Base-by-base conservation (phyloP, 192 early-diverging fungal genomes). In the Pilobolus umbonatus region DNA sequence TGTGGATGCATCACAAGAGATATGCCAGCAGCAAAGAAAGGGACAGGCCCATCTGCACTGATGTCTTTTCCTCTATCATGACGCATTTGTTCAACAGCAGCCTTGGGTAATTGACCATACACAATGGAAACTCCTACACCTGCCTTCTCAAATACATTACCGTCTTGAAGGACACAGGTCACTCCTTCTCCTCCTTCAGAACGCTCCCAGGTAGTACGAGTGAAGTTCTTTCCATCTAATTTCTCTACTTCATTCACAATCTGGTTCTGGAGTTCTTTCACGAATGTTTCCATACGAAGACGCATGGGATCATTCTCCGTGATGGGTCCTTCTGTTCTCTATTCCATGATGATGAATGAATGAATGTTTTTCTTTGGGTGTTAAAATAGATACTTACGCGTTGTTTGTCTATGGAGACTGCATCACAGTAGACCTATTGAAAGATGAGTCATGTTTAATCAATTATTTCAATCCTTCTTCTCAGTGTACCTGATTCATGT, bases 111-210 rank as follows among this genome's bases (percentile, higher is more conserved):
- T 62, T 91, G 86, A 30, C 86, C 87, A 47, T 91, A 83, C 10
- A 99, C 89, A 42, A 94, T 77, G 11, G 92, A 94, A 67, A 95
- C 83, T 57, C 88, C 88, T 25, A 99, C 96, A n/a, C 94, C 96
- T 10, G 94, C 96, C 83, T 99, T 96, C 66, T 96, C 93, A 75
- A 93, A 93, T 19, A 92, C 91, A 44, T 86, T 86, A 55, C 95
- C 94, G 43, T 91, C 88, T 63, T 94, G 90, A 29, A 99, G 63
- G 8, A 97, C 89, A 71, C 89, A 91, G 19, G 94, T 93, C 47
- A 91, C 84, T 22, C 96, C 96, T 40, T 89, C 87, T 8, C 96
- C 96, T 30, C 95, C 95, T 65, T 97, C 92, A n/a, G 72, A 70
- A 19, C 96, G 82, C 48, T 83, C 68, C 96, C 96, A 99, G 21